These are phyloP conservation scores for Nitzschia inconspicua DNA, from an alignment of 108 stramenopile species.

Conservation along the genomic window DNA sequence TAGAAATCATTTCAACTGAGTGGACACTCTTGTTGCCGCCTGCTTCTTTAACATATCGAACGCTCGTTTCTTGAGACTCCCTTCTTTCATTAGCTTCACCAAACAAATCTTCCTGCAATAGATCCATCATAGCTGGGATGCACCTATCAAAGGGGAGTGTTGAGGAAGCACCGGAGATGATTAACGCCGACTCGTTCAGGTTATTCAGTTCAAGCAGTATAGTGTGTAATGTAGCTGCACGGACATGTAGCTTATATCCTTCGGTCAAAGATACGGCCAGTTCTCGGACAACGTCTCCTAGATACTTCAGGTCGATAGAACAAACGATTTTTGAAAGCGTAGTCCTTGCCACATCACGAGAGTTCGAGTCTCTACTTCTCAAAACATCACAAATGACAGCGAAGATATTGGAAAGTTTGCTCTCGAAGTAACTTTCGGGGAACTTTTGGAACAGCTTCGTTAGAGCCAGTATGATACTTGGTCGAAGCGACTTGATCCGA, in stretches of 20 bases:
- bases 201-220: constrained; percentile 68
- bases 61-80: constrained; percentile 62
- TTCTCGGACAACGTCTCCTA: constrained; percentile 77
- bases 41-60: constrained; percentile 86
- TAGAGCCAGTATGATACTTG: constrained; percentile 86
- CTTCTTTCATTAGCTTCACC: constrained; percentile 81
- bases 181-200: constrained; percentile 25
- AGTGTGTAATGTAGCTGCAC: constrained; percentile 77
- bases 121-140: constrained; percentile 79
- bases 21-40: constrained; percentile 78
- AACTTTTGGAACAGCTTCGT: constrained; percentile 89
- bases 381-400: constrained; percentile 83
- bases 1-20: constrained; percentile 74
- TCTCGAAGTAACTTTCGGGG: constrained; percentile 60
- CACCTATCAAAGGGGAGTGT: constrained; percentile 40
- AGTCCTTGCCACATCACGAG: constrained; percentile 80
- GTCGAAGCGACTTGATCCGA: constrained; percentile 67
- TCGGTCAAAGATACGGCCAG: constrained; percentile 76
- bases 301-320: constrained; percentile 68
- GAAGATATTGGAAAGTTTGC: constrained; percentile 74
- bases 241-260: constrained; percentile 91
- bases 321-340: constrained; percentile 83
- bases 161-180: neutral
- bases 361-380: constrained; percentile 78
- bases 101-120: constrained; percentile 85